phyloP scores from a whole-genome alignment of 306 rosid genomes.

The Alnus glutinosa region DNA sequence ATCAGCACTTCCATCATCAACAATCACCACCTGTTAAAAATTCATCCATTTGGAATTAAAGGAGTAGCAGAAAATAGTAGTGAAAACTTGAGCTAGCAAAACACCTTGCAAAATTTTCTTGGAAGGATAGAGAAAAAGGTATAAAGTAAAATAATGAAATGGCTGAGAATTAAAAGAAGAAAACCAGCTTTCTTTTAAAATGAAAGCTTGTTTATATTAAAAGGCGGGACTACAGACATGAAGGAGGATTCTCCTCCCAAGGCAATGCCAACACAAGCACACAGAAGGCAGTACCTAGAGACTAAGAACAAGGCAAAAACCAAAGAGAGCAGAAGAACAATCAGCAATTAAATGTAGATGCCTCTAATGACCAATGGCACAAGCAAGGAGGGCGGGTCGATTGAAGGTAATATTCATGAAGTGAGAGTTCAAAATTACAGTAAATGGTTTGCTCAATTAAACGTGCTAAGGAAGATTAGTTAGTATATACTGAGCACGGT shows the following conservation, averaged over 20 bases:
- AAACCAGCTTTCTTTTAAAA: not conserved
- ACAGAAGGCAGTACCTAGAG: not conserved
- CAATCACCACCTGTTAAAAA: conserved; percentile 66
- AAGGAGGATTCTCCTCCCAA: not conserved
- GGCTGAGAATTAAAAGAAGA: not conserved
- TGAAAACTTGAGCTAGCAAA: not conserved
- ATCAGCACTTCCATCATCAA: conserved; percentile 94
- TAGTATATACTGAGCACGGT: no score
- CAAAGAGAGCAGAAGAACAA: not conserved
- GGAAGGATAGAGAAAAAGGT: not conserved
- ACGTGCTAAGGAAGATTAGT: no score
- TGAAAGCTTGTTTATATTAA: not conserved
- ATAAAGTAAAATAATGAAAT: not conserved
- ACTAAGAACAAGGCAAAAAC: not conserved
- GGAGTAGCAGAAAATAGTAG: not conserved
- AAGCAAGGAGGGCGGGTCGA: no score
- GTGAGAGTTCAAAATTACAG: no score
- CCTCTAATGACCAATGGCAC: not conserved
- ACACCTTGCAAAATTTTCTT: not conserved
- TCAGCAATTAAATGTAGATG: not conserved
- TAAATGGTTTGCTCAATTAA: no score
- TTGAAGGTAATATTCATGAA: no score
- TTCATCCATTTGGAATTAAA: conserved; percentile 26
- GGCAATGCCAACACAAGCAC: not conserved
- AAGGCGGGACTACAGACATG: not conserved